phyloP scores from a whole-genome alignment of 2,329 filamentous ascomycete genomes.

The Epichloe sylvatica region DNA sequence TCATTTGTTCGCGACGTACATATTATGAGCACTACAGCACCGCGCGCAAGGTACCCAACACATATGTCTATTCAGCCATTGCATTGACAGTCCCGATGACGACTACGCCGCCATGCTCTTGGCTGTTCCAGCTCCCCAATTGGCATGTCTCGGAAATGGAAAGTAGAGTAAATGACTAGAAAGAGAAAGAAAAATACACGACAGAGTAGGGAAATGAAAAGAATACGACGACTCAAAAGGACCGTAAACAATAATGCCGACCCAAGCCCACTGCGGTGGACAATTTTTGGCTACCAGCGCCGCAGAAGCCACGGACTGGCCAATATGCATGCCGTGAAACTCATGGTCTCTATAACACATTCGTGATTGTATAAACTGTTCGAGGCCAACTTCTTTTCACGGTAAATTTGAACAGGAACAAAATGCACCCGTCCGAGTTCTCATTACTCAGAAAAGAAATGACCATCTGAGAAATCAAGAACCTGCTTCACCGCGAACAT shows the following conservation, averaged over 20 bases:
- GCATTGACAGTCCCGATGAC: no score
- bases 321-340: slow-evolving; percentile 4
- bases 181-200: not conserved
- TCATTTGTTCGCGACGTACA: no score
- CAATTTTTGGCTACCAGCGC: not conserved
- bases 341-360: not conserved
- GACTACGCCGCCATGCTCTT: no score
- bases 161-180: no score
- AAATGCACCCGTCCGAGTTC: not conserved
- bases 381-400: not conserved
- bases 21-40: no score
- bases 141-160: no score
- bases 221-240: not conserved
- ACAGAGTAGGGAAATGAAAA: not conserved
- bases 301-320: slow-evolving; percentile 2
- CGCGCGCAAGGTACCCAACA: no score
- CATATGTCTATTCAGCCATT: no score
- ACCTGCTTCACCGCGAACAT: slow-evolving; percentile 41
- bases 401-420: not conserved
- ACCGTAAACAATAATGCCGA: not conserved
- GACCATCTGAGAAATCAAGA: slow-evolving; percentile 8
- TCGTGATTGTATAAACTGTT: not conserved
- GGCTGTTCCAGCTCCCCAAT: no score
- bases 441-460: not conserved
- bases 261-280: not conserved